phyloP scores from a whole-genome alignment of 208 protist genomes.

The Crithidia bombi region DNA sequence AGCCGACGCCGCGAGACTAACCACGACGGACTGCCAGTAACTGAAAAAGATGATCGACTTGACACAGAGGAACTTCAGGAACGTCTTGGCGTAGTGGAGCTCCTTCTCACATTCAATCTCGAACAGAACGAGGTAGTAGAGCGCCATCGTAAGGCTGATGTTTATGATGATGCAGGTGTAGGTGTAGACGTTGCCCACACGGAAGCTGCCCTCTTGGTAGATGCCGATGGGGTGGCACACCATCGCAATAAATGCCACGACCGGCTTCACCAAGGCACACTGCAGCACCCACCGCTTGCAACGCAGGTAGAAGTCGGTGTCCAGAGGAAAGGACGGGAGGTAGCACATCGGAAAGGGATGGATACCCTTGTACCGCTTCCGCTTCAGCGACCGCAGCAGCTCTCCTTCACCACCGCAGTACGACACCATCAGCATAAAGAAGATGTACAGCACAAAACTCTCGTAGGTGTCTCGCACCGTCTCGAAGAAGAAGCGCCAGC shows the following conservation, averaged over 20 bases:
- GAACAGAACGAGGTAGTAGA: slow-evolving; percentile 92
- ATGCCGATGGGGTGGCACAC: slow-evolving; percentile 61
- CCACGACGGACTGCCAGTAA: slow-evolving; percentile 84
- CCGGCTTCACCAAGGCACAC: slow-evolving; percentile 87
- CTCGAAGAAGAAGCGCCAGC: slow-evolving; percentile 80
- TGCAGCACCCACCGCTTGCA: slow-evolving; percentile 92
- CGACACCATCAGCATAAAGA: slow-evolving; percentile 90
- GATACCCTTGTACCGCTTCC: slow-evolving; percentile 73
- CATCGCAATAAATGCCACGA: slow-evolving; percentile 73
- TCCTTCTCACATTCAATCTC: slow-evolving; percentile 82
- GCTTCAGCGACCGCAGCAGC: slow-evolving; percentile 79
- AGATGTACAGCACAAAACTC: slow-evolving; percentile 92
- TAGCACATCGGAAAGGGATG: slow-evolving; percentile 81
- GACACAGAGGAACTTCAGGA: slow-evolving; percentile 89
- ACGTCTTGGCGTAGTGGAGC: slow-evolving; percentile 82
- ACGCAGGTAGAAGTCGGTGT: slow-evolving; percentile 79
- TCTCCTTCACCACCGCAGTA: slow-evolving; percentile 88
- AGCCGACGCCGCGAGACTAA: slow-evolving; percentile 54
- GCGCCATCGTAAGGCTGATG: slow-evolving; percentile 72
- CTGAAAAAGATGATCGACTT: slow-evolving; percentile 92
- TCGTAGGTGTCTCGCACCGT: slow-evolving; percentile 89
- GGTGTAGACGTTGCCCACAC: slow-evolving; percentile 73
- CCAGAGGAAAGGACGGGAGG: slow-evolving; percentile 62
- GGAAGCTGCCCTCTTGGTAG: slow-evolving; percentile 75
- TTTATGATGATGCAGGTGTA: slow-evolving; percentile 88